Conservation (phyloP, 2,329 filamentous ascomycete species). For the Colletotrichum tropicale region DNA sequence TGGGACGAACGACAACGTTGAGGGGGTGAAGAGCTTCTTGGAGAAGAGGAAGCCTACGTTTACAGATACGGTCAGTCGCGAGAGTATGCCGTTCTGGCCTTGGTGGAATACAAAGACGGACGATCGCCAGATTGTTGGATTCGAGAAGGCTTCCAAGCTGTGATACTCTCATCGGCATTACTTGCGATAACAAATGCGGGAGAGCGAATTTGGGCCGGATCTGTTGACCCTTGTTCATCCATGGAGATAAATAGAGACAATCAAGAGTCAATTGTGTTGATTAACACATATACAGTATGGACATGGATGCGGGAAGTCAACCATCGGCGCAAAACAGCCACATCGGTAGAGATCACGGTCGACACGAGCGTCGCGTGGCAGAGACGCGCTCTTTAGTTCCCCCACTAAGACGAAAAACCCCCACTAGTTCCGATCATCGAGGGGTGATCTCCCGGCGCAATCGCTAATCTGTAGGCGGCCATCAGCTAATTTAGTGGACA, state of each 20-base stretch:
- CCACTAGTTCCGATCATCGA: conserved; percentile 12
- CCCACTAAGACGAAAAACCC: neutral
- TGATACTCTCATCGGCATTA: neutral
- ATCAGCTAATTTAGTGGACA: neutral
- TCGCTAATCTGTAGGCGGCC: conserved; percentile 2
- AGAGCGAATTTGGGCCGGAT: neutral
- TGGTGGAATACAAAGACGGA: neutral
- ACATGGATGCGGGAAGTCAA: neutral
- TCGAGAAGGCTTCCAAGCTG: neutral
- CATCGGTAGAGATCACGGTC: neutral
- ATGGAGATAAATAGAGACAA: neutral
- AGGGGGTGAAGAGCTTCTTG: conserved; percentile 72
- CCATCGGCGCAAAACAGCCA: neutral
- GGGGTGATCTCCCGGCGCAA: neutral
- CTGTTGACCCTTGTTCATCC: neutral
- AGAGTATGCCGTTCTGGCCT: neutral
- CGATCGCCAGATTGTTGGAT: neutral
- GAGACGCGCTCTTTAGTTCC: neutral
- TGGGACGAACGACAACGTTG: conserved; percentile 63
- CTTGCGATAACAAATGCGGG: rapidly evolving
- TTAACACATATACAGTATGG: rapidly evolving
- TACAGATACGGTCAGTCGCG: conserved; percentile 17
- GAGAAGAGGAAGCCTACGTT: conserved; percentile 71
- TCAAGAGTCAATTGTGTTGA: neutral
- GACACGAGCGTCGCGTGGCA: neutral